Base-by-base conservation (phyloP, 257 asterid species). In the Agastache rugosa region DNA sequence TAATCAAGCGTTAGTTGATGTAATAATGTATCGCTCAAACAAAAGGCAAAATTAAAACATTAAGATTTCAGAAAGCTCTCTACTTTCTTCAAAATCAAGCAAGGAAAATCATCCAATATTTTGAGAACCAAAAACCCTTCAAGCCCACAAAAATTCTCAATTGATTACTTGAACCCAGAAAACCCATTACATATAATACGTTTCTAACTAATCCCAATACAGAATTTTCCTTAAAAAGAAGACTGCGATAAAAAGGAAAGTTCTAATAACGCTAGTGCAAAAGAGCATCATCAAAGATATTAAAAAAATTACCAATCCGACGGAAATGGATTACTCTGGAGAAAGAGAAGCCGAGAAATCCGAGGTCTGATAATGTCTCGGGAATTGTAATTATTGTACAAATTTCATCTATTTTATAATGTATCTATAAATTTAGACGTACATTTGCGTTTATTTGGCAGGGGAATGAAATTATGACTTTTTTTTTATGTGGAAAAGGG, bases 271-370 rank as follows among this genome's bases (percentile, higher is more conserved):
- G 8, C 41, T 50, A 50, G 48, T 22, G 39, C 9, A 64, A 47
- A 51, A 48, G 41, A 39, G 58, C 20, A 71, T 66, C 20, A 71
- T 66, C 50, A 61, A 31, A 64, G n/a, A 53, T 19, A 29, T 20
- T 8, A 54, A 75, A 65, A 8, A 71, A 65, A 77, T 51, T 63
- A 72, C 80, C 85, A 62, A 75, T 66, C 71, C 50, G 62, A 69
- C 48, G 77, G 68, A 60, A 62, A 62, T 68, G 67, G 78, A 78
- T 67, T 75, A 67, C 75, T 76, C 68, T 69, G 78, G 76, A 74
- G 77, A 73, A 44, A 29, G 55, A 71, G 34, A 66, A 67, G 80
- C 91, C 86, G 85, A 77, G 72, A 81, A 78, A 79, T 73, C 81
- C 86, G 84, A 80, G 79, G 83, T 71, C 68, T 54, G 81, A 77